phyloP scores from a whole-genome alignment of 768 basidiomycete genomes.

The Exidia glandulosa region DNA sequence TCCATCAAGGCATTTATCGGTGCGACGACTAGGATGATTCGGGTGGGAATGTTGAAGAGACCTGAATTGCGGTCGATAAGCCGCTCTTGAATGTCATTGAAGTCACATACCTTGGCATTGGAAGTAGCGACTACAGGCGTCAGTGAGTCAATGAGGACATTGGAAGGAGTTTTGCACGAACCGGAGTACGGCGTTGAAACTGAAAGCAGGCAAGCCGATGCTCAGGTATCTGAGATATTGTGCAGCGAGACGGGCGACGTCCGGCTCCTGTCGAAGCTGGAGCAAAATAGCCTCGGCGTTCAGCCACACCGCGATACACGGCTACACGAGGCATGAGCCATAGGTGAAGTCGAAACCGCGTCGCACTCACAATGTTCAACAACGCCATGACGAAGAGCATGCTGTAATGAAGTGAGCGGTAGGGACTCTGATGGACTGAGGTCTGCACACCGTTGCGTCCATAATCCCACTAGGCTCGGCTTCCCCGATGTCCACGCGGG shows the following conservation, averaged over 20 bases:
- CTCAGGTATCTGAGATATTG: conserved; percentile 68
- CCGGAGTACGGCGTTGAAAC: conserved; percentile 46
- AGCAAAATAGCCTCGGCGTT: conserved; percentile 74
- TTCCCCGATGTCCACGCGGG: conserved; percentile 87
- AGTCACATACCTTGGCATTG: conserved; percentile 59
- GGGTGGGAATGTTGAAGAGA: conserved; percentile 75
- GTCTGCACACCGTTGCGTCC: conserved; percentile 78
- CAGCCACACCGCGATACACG: conserved; percentile 65
- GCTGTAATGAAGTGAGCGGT: not conserved
- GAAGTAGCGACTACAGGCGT: conserved; percentile 47
- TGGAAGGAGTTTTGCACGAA: conserved; percentile 9
- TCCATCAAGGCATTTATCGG: conserved; percentile 80
- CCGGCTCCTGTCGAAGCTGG: conserved; percentile 65
- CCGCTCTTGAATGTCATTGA: not conserved
- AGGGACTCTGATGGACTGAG: conserved; percentile 15
- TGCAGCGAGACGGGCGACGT: conserved; percentile 68
- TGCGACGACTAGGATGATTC: conserved; percentile 70
- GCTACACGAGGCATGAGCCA: conserved; percentile 26
- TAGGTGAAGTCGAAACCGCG: not conserved
- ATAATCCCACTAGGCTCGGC: conserved; percentile 77
- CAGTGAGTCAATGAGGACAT: not conserved
- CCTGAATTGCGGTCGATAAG: conserved; percentile 32
- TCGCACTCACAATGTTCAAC: not conserved
- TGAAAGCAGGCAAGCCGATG: conserved; percentile 69
- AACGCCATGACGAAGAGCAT: not conserved